Evolutionary conservation across 2,329 filamentous ascomycete genomes (phyloP).

Genomic region (Colletotrichum magnum): DNA sequence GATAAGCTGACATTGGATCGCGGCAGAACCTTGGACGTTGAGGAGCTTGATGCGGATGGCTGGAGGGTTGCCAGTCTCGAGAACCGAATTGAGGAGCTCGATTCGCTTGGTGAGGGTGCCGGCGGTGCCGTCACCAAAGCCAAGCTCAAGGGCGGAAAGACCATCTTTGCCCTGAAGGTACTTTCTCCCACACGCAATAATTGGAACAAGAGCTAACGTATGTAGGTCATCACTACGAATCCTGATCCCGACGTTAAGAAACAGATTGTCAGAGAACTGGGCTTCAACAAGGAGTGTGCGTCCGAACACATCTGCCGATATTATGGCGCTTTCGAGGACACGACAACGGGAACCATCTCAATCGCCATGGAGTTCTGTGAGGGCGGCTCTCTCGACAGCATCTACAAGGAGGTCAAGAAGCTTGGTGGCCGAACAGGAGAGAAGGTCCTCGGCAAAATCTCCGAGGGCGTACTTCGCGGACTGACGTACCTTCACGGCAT

Average conservation of each 20-base stretch:
- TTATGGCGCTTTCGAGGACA: constrained; percentile 96
- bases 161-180: constrained; percentile 96
- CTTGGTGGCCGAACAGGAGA: constrained; percentile 95
- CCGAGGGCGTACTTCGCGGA: constrained; percentile 93
- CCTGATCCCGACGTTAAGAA: constrained; percentile 98
- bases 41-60: constrained; percentile 93
- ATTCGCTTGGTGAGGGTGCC: constrained; percentile 92
- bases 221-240: constrained; percentile 95
- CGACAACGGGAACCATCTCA: constrained; percentile 95
- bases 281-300: constrained; percentile 97
- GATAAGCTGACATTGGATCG: constrained; percentile 87
- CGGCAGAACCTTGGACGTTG: constrained; percentile 87
- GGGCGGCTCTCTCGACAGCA: constrained; percentile 94
- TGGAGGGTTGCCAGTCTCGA: constrained; percentile 95
- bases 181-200: constrained; percentile 15
- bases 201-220: constrained; percentile 5
- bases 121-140: constrained; percentile 95
- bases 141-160: constrained; percentile 90
- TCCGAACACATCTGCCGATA: constrained; percentile 98
- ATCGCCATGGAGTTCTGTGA: constrained; percentile 99
- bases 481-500: constrained; percentile 95
- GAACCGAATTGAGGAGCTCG: constrained; percentile 88
- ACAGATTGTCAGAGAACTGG: constrained; percentile 95
- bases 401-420: constrained; percentile 97
- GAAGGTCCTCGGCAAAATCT: constrained; percentile 96